A percentile compares a stretch with the other conserved stretches of the same genome.
phyloP scores from a whole-genome alignment of 2,329 filamentous ascomycete species.

The Trichoderma pleuroti region DNA sequence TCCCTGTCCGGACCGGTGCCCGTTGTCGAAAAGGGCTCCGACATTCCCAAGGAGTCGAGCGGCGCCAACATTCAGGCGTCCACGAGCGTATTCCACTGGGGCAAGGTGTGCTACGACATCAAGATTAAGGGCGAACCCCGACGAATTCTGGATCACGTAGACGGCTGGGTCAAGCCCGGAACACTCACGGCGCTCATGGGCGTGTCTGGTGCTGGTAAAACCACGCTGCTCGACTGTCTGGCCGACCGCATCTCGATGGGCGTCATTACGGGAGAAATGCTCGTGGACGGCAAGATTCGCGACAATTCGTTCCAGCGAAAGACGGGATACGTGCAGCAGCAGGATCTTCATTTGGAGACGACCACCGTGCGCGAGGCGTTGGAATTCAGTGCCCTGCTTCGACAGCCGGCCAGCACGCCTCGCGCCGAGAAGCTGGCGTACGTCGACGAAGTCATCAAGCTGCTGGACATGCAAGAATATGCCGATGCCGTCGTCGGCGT shows the following conservation, averaged over 20 bases:
- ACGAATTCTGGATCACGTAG: slow-evolving; percentile 65
- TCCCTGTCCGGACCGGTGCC: background rate
- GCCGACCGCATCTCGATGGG: slow-evolving; percentile 50
- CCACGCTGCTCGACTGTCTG: slow-evolving; percentile 58
- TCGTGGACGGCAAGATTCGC: slow-evolving; percentile 64
- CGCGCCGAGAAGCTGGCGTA: slow-evolving; percentile 49
- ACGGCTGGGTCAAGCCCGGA: slow-evolving; percentile 73
- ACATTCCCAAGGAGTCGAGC: background rate
- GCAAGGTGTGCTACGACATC: slow-evolving; percentile 70
- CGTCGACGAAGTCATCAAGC: slow-evolving; percentile 51
- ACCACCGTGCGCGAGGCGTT: slow-evolving; percentile 37
- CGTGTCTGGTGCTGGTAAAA: slow-evolving; percentile 51
- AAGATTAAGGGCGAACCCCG: slow-evolving; percentile 63
- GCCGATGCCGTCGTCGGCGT: slow-evolving; percentile 52
- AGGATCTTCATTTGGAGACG: slow-evolving; percentile 49
- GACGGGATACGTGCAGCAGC: slow-evolving; percentile 67
- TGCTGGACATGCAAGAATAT: slow-evolving; percentile 54
- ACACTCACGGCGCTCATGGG: slow-evolving; percentile 70
- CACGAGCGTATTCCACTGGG: slow-evolving; percentile 43
- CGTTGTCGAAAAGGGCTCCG: slow-evolving; percentile 3
- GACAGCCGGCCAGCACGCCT: slow-evolving; percentile 43
- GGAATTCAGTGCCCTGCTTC: slow-evolving; percentile 41
- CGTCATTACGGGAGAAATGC: slow-evolving; percentile 65
- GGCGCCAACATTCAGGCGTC: slow-evolving; percentile 3
- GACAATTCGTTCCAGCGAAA: slow-evolving; percentile 68